Evolutionary conservation across 2,329 filamentous ascomycete species (phyloP), one percentile per base, ranked within the genome.

Genomic region (Aspergillus persii): DNA sequence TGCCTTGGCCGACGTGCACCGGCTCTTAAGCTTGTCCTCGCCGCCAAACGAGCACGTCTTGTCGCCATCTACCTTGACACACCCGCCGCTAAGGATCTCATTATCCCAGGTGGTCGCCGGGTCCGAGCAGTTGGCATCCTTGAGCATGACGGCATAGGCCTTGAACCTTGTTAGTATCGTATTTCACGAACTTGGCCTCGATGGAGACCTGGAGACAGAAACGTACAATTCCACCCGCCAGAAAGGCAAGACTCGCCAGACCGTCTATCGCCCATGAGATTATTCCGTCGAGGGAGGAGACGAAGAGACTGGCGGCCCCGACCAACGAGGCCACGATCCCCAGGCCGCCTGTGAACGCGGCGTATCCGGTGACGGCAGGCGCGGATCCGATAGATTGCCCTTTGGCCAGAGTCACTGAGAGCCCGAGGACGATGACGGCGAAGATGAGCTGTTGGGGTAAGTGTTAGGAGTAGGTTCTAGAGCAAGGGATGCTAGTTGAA

Each of bases 151-250:
- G 23, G 65, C 66, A 46, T 61, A 69, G 23, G 63, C 61, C 67
- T 69, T 29, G 6, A n/a, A 2, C 18, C 18, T 8, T 4, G 23
- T 54, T 26, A 59, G 53, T 58, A 12, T 7, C 18, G 11, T 23
- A n/a, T 36, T 4, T 3, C 15, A 30, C 30, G 8, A 26, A 18
- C 18, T 23, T 23, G 18, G 18, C 18, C 18, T 23, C 18, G 18
- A 23, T 23, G 18, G 18, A 23, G 18, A 23, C 15, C 7, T 30
- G 23, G 8, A 18, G n/a, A 18, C 12, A 46, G 39, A 29, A 8
- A 61, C 68, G 15, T 63, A 68, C 68, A 51, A 68, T 63, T 15
- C 67, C 68, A 5, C 59, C 63, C 3, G 62, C 64, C 3, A 70
- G 54, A 30, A 68, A 59, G n/a, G 67, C 64, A 49, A 68, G 12